These are phyloP conservation scores for Annulohypoxylon maeteangense DNA, from an alignment of 495 filamentous ascomycete species.

Conservation along the genomic window DNA sequence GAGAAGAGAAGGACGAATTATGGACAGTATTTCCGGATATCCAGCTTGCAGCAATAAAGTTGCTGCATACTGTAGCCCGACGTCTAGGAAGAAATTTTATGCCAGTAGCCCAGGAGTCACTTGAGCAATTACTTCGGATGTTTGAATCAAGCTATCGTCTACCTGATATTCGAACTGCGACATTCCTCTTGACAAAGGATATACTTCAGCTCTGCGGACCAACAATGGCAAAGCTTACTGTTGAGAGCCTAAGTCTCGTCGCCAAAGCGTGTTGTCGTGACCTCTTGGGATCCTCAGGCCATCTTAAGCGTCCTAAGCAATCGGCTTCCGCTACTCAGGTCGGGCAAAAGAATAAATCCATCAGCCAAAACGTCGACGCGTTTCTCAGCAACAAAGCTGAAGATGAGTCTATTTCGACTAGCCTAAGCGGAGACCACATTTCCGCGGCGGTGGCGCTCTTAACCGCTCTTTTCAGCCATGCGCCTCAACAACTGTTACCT, in stretches of 20 bases:
- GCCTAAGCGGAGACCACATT: conserved; percentile 44
- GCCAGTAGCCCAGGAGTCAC: conserved; percentile 64
- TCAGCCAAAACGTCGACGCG: conserved; percentile 53
- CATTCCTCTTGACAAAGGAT: conserved; percentile 66
- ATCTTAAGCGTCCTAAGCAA: conserved; percentile 47
- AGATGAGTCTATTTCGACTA: conserved; percentile 52
- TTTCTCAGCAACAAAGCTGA: conserved; percentile 45
- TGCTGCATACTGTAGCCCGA: conserved; percentile 64
- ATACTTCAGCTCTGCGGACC: conserved; percentile 71
- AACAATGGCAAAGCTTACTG: conserved; percentile 68
- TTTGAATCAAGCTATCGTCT: conserved; percentile 69
- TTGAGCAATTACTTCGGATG: conserved; percentile 76
- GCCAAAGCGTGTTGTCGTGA: conserved; percentile 73
- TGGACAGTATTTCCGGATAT: conserved; percentile 77
- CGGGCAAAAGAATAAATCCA: conserved; percentile 48
- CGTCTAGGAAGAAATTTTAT: conserved; percentile 64
- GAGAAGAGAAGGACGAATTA: conserved; percentile 80
- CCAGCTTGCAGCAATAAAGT: conserved; percentile 71
- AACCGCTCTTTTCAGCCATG: conserved; percentile 64
- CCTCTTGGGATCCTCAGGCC: conserved; percentile 61
- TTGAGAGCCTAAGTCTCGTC: conserved; percentile 66
- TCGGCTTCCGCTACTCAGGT: conserved; percentile 37
- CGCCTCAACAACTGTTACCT: conserved; percentile 70
- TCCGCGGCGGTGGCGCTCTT: conserved; percentile 70
- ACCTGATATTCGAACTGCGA: conserved; percentile 65